Conservation (phyloP, 257 asterid species). For the Thymus quinquecostatus region DNA sequence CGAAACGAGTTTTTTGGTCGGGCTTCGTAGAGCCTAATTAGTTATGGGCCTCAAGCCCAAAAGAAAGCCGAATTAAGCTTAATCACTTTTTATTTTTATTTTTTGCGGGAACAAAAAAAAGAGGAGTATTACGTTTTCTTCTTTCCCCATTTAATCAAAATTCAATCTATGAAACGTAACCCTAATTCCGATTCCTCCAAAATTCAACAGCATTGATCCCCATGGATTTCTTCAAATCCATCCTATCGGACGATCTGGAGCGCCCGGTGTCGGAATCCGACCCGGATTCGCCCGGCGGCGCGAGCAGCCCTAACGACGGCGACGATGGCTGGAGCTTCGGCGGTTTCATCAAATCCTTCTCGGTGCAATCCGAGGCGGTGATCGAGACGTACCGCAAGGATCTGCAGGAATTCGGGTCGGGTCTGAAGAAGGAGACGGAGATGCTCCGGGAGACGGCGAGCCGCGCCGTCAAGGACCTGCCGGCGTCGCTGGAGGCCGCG, state of each 20-base stretch:
- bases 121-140: no score
- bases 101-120: no score
- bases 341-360: conserved; percentile 55
- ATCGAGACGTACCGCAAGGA: conserved; percentile 78
- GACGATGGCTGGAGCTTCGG: conserved; percentile 72
- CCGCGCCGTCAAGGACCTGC: conserved; percentile 94
- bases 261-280: conserved; percentile 41
- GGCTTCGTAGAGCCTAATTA: no score
- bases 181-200: conserved; percentile 28
- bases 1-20: no score
- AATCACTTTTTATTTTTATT: no score
- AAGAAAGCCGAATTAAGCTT: no score
- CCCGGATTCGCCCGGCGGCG: conserved; percentile 34
- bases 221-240: conserved; percentile 90
- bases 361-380: conserved; percentile 77
- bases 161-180: background rate
- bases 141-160: no score
- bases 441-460: conserved; percentile 73
- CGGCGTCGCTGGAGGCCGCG: conserved; percentile 88
- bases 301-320: conserved; percentile 27
- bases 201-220: background rate
- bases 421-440: conserved; percentile 75
- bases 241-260: conserved; percentile 70
- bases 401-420: conserved; percentile 78
- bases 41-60: no score